A percentile compares a stretch with the other conserved stretches of the same genome.
These are phyloP conservation scores for Epichloe brachyelytri DNA, from an alignment of 2,329 filamentous ascomycete species.

Conservation along the genomic window DNA sequence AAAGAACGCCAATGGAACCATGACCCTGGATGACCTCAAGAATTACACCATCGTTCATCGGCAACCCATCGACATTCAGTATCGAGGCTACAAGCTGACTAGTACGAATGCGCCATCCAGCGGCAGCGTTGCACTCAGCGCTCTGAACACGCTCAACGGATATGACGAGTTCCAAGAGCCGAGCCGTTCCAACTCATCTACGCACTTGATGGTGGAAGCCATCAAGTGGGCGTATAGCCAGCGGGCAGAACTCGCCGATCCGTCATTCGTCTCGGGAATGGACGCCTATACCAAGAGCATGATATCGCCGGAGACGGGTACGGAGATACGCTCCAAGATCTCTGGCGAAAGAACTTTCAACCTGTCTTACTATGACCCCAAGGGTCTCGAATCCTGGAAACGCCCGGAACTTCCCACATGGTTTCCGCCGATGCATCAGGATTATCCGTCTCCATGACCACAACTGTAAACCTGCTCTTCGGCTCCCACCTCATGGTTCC, in stretches of 20 bases:
- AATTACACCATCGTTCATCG: conserved; percentile 59
- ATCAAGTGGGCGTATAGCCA: conserved; percentile 71
- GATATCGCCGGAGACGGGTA: conserved; percentile 49
- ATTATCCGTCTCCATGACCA: conserved; percentile 63
- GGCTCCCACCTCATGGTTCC: conserved; percentile 65
- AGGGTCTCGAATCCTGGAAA: conserved; percentile 37
- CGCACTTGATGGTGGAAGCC: conserved; percentile 71
- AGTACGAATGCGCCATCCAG: conserved; percentile 58
- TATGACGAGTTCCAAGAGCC: conserved; percentile 52
- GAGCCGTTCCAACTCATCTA: conserved; percentile 44
- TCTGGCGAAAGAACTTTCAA: conserved; percentile 26
- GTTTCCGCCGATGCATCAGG: conserved; percentile 57
- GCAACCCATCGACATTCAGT: conserved; percentile 46
- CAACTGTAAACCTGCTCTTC: conserved; percentile 71
- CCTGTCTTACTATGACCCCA: conserved; percentile 31
- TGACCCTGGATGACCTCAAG: conserved; percentile 59
- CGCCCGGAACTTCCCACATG: conserved; percentile 56
- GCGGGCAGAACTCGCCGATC: conserved; percentile 64
- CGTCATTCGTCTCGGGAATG: conserved; percentile 50
- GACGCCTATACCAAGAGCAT: conserved; percentile 48
- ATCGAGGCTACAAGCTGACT: conserved; percentile 58
- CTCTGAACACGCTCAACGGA: conserved; percentile 61
- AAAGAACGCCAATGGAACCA: conserved; percentile 53
- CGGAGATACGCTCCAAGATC: conserved; percentile 35
- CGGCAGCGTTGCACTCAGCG: conserved; percentile 58